Evolutionary conservation across 208 protist genomes (phyloP).

Genomic region (Leptomonas seymouri): DNA sequence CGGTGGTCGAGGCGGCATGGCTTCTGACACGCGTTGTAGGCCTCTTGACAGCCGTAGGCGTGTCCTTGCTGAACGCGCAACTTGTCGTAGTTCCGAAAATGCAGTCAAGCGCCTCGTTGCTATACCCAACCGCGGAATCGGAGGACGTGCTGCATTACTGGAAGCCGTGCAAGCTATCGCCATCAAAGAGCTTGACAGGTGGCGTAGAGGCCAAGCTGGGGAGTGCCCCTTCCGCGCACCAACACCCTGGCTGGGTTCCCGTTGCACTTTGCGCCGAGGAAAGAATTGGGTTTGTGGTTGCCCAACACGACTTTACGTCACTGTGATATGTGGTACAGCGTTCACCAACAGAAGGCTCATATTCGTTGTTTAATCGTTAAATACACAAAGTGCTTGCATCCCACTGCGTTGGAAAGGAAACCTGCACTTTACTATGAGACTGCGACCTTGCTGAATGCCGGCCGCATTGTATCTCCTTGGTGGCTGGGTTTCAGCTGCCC

Average conservation of each 20-base stretch:
- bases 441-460: too few relatives aligned
- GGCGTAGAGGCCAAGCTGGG: not conserved
- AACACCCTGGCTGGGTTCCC: constrained; percentile 7
- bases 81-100: constrained; percentile 20
- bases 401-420: too few relatives aligned
- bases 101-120: constrained; percentile 5
- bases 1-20: constrained; percentile 30
- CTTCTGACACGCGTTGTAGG: constrained; percentile 20
- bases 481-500: too few relatives aligned
- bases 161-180: not conserved
- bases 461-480: too few relatives aligned
- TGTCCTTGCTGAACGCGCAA: constrained; percentile 5
- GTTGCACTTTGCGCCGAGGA: constrained; percentile 9
- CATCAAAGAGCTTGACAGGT: not conserved
- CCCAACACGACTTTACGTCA: constrained; percentile 21
- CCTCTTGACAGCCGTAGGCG: constrained; percentile 14
- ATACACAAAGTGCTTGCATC: too few relatives aligned
- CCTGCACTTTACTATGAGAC: too few relatives aligned
- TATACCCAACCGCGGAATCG: constrained; percentile 17
- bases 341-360: not conserved
- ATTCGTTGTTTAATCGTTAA: not conserved
- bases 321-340: not conserved
- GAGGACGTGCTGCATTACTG: constrained; percentile 1
- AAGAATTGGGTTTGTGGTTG: constrained; percentile 19
- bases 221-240: not conserved